Percentiles rank a stretch among this genome's conserved stretches.
Evolutionary conservation across 106 monocot genomes (phyloP).

Genomic region (Acanthochlamys bracteata): DNA sequence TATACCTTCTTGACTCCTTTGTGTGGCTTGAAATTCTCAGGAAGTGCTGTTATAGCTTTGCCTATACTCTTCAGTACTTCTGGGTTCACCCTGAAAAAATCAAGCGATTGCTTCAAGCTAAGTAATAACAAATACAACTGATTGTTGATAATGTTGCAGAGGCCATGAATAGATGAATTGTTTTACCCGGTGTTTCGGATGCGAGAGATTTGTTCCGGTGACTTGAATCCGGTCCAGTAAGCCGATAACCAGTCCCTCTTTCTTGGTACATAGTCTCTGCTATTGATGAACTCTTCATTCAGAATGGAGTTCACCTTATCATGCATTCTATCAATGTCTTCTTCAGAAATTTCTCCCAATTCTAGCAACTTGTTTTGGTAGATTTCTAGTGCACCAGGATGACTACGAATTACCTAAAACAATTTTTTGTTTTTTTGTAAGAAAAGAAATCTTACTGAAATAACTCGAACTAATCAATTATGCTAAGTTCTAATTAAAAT

Average conservation of each 20-base stretch:
- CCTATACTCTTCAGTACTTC: slow-evolving; percentile 85
- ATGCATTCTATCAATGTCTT: slow-evolving; percentile 64
- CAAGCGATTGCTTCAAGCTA: too few species aligned
- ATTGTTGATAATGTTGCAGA: neutral
- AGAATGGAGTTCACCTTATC: slow-evolving; percentile 64
- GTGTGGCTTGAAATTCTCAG: slow-evolving; percentile 85
- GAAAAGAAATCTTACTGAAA: too few species aligned
- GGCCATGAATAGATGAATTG: slow-evolving; percentile 1
- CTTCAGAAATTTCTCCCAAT: slow-evolving; percentile 48
- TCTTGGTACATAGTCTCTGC: slow-evolving; percentile 83
- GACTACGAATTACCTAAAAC: slow-evolving; percentile 74
- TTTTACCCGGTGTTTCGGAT: slow-evolving; percentile 81
- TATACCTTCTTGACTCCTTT: slow-evolving; percentile 69
- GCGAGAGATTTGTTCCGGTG: slow-evolving; percentile 95
- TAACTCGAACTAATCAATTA: too few species aligned
- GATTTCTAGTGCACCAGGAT: slow-evolving; percentile 75
- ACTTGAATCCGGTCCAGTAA: slow-evolving; percentile 93
- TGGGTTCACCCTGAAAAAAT: slow-evolving; percentile 70
- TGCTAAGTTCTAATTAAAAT: too few species aligned
- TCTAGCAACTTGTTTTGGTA: slow-evolving; percentile 77
- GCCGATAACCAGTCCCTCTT: slow-evolving; percentile 92
- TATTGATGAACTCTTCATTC: slow-evolving; percentile 78
- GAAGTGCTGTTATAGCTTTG: slow-evolving; percentile 70
- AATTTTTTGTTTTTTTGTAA: too few species aligned
- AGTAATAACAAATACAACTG: neutral